phyloP scores from a whole-genome alignment of 2,329 filamentous ascomycete species.

The Rugonectria rugulosa region DNA sequence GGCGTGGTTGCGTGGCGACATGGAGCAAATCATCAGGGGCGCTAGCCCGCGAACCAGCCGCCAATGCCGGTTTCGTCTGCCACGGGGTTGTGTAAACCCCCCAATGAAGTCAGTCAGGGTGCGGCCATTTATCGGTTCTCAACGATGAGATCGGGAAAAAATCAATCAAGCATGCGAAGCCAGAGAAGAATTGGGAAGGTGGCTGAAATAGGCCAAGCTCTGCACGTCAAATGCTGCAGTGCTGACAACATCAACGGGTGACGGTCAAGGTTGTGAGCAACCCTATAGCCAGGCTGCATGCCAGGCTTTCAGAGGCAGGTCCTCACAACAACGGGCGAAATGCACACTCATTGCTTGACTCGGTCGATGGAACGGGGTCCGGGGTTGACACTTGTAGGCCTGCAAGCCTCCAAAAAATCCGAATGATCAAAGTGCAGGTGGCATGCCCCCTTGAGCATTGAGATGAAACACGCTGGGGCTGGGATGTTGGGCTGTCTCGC shows the following conservation, averaged over 20 bases:
- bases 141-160: neutral
- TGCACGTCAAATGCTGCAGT: neutral
- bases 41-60: slow-evolving; percentile 25
- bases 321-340: slow-evolving; percentile 8
- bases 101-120: neutral
- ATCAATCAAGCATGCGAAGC: neutral
- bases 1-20: slow-evolving; percentile 31
- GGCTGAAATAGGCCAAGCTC: neutral
- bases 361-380: slow-evolving; percentile 26
- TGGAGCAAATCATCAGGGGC: slow-evolving; percentile 22
- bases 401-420: slow-evolving; percentile 3
- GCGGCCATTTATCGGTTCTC: neutral
- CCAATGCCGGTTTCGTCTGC: slow-evolving; percentile 20
- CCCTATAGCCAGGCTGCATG: slow-evolving; percentile 27
- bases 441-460: slow-evolving; percentile 17
- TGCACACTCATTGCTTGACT: slow-evolving; percentile 23
- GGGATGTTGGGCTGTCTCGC: slow-evolving; percentile 22
- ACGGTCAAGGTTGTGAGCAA: slow-evolving; percentile 2
- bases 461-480: slow-evolving; percentile 33
- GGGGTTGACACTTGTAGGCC: slow-evolving; percentile 28
- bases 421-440: slow-evolving; percentile 25
- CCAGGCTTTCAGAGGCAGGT: slow-evolving; percentile 10
- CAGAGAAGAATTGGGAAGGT: neutral
- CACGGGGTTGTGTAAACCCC: neutral
- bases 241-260: neutral